Evolutionary conservation across 495 filamentous ascomycete species (phyloP).

Genomic region (Penicillium flavigenum): DNA sequence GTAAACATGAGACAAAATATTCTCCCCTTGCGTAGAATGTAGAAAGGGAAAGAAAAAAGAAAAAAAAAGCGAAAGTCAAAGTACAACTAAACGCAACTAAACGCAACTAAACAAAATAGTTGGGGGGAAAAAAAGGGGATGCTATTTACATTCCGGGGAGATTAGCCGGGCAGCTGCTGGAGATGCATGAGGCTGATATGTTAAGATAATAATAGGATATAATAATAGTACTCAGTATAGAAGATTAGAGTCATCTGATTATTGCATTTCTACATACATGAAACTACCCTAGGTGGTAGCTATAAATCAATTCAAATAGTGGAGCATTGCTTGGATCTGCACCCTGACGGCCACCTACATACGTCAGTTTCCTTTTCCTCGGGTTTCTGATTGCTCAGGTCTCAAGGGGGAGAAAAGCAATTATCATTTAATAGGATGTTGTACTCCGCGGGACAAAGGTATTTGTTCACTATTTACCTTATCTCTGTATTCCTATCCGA

Average conservation of each 20-base stretch:
- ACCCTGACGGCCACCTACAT: slow-evolving; percentile 11
- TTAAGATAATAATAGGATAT: neutral
- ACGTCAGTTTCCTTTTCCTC: slow-evolving; percentile 15
- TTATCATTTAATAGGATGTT: neutral
- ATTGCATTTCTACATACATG: neutral
- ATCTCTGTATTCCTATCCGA: too few species aligned
- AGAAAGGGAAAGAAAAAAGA: neutral
- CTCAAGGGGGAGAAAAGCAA: slow-evolving; percentile 4
- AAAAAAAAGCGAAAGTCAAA: slow-evolving; percentile 7
- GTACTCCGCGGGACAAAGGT: too few species aligned
- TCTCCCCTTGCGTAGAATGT: slow-evolving; percentile 11
- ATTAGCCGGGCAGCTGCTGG: slow-evolving; percentile 16
- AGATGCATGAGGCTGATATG: slow-evolving; percentile 12
- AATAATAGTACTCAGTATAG: neutral
- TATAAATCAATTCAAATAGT: neutral
- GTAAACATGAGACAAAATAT: slow-evolving; percentile 10
- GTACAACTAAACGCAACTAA: neutral
- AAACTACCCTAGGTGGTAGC: neutral
- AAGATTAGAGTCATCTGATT: neutral
- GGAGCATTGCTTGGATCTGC: slow-evolving; percentile 1
- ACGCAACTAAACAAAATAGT: neutral
- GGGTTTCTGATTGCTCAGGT: slow-evolving; percentile 11
- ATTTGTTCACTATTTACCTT: too few species aligned
- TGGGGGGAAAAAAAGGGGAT: neutral
- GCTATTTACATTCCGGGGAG: slow-evolving; percentile 15